Evolutionary conservation across 2,329 filamentous ascomycete genomes (phyloP), one percentile per base, ranked within the genome.

Genomic region (Clarireedia homoeocarpa): DNA sequence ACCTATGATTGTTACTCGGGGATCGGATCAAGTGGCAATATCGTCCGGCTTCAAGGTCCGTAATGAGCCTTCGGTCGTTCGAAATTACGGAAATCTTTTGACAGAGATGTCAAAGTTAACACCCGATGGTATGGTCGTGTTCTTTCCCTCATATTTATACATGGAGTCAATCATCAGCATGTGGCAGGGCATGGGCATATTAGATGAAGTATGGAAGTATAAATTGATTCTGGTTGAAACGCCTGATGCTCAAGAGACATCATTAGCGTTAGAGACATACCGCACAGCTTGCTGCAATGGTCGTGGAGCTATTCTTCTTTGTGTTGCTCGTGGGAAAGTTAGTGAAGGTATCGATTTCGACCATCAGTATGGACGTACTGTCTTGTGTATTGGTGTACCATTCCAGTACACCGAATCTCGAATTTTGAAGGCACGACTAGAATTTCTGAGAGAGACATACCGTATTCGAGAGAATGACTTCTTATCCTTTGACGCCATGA

Each of bases 121-220:
- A 0, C 95, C 94, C 0, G 94, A 99, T 66, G 94, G 94, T 34
- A 85, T 99, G 71, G 94, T 99, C n/a, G 94, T 99, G 40, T 99
- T 99, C 77, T 99, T 99, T 70, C 95, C 94, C 0, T 96, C 91
- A 0, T 99, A 99, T 66, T 80, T 99, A 1, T 99, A 99, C 74
- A 97, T 99, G 94, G 94, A 99, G 70, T 94, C 88, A 52, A 97
- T 97, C 70, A 96, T 99, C 70, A 92, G 88, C 70, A 96, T 96
- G 84, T 99, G 94, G 94, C 94, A 99, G 71, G 91, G 90, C 55
- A 97, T 97, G 91, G 91, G 91, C 26, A 96, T 97, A 61, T 77
- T 99, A 38, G 94, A 99, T 72, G 88, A 94, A 69, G 91, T 99
- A 34, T 99, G 94, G 94, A 96, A 96, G 72, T 96, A 96, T 77